These are phyloP conservation scores for Rubia tinctorum DNA, from an alignment of 305 asterid species.

Conservation along the genomic window DNA sequence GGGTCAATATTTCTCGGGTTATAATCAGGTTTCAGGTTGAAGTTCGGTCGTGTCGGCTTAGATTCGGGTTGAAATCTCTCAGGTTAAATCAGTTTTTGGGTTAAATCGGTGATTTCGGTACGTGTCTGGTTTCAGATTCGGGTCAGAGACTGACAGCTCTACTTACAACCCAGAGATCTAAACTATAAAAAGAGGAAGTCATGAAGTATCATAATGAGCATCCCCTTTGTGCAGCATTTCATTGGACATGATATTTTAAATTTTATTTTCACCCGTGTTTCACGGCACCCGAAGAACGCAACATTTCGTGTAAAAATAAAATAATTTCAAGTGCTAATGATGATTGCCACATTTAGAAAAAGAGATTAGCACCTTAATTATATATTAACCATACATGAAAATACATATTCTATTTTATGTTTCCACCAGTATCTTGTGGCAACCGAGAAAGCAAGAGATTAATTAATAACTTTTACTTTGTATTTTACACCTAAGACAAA, in stretches of 20 bases:
- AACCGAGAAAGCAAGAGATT: background rate
- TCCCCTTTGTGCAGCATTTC: background rate
- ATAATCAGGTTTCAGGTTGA: too few species aligned
- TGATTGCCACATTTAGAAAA: background rate
- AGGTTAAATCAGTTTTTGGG: too few species aligned
- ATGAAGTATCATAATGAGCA: background rate
- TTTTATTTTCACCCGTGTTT: background rate
- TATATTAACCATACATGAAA: background rate
- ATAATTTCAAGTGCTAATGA: background rate
- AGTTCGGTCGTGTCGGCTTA: too few species aligned
- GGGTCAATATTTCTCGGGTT: too few species aligned
- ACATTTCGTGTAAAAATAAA: background rate
- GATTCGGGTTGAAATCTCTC: too few species aligned
- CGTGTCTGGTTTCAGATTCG: too few species aligned
- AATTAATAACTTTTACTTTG: background rate
- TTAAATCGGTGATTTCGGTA: too few species aligned
- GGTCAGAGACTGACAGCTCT: too few species aligned
- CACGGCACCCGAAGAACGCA: background rate
- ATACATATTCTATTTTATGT: background rate
- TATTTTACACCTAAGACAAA: constrained; percentile 3
- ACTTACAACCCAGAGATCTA: too few species aligned
- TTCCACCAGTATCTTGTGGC: background rate
- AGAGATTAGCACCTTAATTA: background rate
- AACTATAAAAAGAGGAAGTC: too few species aligned
- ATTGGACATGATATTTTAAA: background rate